Percentiles rank a stretch among this genome's conserved stretches.
phyloP scores from a whole-genome alignment of 495 filamentous ascomycete species.

The Neurospora sp. region DNA sequence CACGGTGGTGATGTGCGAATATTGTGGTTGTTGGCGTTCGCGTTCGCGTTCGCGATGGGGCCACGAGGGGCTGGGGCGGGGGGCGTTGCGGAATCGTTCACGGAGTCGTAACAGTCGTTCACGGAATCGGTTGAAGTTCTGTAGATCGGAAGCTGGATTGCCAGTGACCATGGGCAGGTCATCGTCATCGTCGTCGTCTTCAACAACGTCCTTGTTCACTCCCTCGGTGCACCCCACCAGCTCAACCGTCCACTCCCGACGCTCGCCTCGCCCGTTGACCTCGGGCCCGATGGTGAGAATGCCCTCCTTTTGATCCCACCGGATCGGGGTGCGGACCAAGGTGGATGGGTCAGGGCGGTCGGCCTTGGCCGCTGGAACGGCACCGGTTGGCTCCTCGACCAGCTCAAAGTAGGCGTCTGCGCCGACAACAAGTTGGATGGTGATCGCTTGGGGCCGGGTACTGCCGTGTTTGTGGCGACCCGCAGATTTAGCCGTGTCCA shows the following conservation, averaged over 20 bases:
- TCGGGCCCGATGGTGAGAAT: conserved; percentile 16
- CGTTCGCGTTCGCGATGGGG: background rate
- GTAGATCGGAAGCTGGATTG: background rate
- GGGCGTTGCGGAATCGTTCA: background rate
- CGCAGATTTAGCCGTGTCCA: conserved; percentile 26
- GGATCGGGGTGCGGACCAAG: conserved; percentile 18
- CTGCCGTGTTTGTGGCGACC: conserved; percentile 25
- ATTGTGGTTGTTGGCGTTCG: background rate
- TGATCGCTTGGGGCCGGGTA: conserved; percentile 26
- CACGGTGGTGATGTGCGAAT: background rate
- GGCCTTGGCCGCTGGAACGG: conserved; percentile 21
- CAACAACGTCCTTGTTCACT: background rate
- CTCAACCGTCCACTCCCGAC: conserved; percentile 14
- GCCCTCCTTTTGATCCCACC: conserved; percentile 15
- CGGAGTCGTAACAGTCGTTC: background rate
- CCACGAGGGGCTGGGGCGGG: background rate
- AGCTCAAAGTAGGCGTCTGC: conserved; percentile 34
- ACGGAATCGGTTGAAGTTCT: background rate
- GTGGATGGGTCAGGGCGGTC: conserved; percentile 10
- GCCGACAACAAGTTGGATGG: conserved; percentile 43
- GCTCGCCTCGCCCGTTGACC: conserved; percentile 3
- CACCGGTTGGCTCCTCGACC: conserved; percentile 29
- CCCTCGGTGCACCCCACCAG: conserved; percentile 9
- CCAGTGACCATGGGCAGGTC: background rate
- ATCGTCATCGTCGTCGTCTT: background rate